These are phyloP conservation scores for Boletus rex-veris DNA, from an alignment of 768 basidiomycete species.

Conservation along the genomic window DNA sequence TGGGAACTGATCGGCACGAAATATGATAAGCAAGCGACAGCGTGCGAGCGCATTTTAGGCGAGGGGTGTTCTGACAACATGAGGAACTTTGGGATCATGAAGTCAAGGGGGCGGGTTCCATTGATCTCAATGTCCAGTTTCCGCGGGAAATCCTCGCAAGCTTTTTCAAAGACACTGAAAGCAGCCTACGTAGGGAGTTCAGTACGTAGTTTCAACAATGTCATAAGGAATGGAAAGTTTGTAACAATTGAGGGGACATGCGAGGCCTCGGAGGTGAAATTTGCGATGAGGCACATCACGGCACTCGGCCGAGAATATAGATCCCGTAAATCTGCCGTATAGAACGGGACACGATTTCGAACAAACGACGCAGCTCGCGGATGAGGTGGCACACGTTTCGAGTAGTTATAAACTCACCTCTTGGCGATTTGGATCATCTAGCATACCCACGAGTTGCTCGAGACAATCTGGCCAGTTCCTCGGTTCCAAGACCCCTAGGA, in stretches of 20 bases:
- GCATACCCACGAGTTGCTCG: conserved; percentile 72
- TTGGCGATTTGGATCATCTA: conserved; percentile 79
- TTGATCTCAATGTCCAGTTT: conserved; percentile 93
- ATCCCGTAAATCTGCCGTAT: conserved; percentile 6
- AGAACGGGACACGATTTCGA: not conserved
- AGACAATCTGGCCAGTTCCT: conserved; percentile 96
- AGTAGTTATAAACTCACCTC: conserved; percentile 61
- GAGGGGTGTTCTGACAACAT: conserved; percentile 79
- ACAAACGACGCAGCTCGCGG: conserved; percentile 6
- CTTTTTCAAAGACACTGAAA: conserved; percentile 91
- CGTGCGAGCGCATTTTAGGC: conserved; percentile 89
- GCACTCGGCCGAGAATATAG: not conserved
- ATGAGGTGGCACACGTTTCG: not conserved
- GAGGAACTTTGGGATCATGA: conserved; percentile 95
- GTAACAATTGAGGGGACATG: not conserved
- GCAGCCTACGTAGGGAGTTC: conserved; percentile 56
- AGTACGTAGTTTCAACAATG: conserved; percentile 9
- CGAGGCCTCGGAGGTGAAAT: conserved; percentile 1
- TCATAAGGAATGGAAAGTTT: not conserved
- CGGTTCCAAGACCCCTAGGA: conserved; percentile 85
- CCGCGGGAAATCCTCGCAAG: conserved; percentile 94
- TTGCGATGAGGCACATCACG: conserved; percentile 1
- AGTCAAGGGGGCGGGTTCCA: conserved; percentile 90
- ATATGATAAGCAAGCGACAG: conserved; percentile 91
- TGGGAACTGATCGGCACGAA: conserved; percentile 87